Evolutionary conservation across 345 rosid species (phyloP), one percentile per base, ranked within the genome.

Genomic region (Aquilaria sinensis): DNA sequence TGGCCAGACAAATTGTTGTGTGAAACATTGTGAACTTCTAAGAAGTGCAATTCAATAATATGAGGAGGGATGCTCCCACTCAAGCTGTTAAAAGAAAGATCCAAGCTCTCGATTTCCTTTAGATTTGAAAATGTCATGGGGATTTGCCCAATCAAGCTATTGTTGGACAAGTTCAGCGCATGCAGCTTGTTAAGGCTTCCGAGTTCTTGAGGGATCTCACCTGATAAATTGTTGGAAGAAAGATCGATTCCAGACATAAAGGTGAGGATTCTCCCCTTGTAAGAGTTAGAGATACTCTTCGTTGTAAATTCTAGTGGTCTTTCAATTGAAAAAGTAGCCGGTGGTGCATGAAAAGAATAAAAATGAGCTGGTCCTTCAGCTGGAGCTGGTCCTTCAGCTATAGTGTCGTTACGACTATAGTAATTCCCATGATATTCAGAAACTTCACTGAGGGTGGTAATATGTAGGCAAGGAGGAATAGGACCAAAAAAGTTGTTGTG

Each of bases 1-100:
- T 31, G 15, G 1, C 83, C 79, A 0, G 73, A 69, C 6, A 81
- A 34, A 45, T 75, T 81, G 12, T 81, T 82, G 73, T 78, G 54
- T 0, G 80, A 72, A 1, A 70, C 83, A n/a, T 61, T 74, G 54
- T 76, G 74, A 5, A 45, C 14, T 13, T 10, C 65, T 32, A 77
- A n/a, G 23, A 0, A 8, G 14, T 62, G 2, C 33, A 76, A 23
- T 43, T 68, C 33, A 2, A 53, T n/a, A 3, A 83, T 54, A 6
- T 68, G 31, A 2, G 64, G 58, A 55, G 81, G 78, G 14, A 82
- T 70, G 5, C n/a, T 5, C 4, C 73, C 76, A 0, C 3, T 29
- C 66, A 78, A 72, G 31, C 53, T 31, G 60, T 77, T 74, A 58
- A 54, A 57, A 0, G 77, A 81, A 51, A 68, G 60, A 62, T 73